Percentiles rank a stretch among this genome's conserved stretches.
phyloP scores from a whole-genome alignment of 2,329 filamentous ascomycete genomes.

The Neopestalotiopsis rosae region DNA sequence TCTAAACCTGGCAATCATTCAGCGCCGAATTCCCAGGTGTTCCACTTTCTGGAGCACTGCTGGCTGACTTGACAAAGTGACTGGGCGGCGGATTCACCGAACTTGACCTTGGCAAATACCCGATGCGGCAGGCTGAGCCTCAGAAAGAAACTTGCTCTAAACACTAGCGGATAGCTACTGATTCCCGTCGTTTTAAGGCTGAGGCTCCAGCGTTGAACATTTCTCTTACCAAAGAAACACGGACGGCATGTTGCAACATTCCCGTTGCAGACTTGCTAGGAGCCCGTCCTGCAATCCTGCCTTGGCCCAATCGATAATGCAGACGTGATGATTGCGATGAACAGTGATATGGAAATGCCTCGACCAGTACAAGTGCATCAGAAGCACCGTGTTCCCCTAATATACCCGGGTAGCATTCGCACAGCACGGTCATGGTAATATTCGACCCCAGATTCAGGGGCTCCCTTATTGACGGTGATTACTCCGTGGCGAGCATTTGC shows the following conservation, averaged over 20 bases:
- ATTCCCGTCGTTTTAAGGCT: conserved; percentile 1
- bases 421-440: background rate
- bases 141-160: background rate
- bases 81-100: background rate
- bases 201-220: background rate
- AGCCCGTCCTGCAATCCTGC: background rate
- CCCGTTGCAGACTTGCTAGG: background rate
- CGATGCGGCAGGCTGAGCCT: background rate
- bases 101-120: conserved; percentile 1
- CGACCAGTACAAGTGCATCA: background rate
- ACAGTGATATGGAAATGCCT: background rate
- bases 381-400: background rate
- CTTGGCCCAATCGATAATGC: background rate
- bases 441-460: background rate
- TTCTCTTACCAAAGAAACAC: background rate
- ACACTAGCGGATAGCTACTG: background rate
- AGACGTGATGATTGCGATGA: background rate
- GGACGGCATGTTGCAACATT: background rate
- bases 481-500: background rate
- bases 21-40: background rate
- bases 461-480: background rate
- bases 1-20: background rate
- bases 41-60: background rate
- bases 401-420: background rate
- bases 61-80: too few relatives aligned